Base-by-base conservation (phyloP, 2,329 filamentous ascomycete genomes). In the Apiospora marii region DNA sequence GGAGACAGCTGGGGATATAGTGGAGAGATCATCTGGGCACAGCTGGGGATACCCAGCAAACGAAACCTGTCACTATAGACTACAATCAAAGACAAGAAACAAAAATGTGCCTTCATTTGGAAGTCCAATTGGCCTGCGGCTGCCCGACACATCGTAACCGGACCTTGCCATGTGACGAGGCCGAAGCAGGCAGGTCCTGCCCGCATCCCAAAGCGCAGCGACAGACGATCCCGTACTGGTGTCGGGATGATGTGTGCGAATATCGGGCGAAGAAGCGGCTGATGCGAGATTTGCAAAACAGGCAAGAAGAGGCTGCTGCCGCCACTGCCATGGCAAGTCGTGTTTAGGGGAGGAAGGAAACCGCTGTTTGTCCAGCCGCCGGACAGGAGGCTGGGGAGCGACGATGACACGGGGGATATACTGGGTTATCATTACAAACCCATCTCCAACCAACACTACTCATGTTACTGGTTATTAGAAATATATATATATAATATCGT, bases 61-160 rank as follows among this genome's bases (percentile, higher is more conserved):
- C 7, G 19, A 19, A 8, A 4, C 19, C 1, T 30, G 48, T n/a
- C n/a, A 37, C 30, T 37, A 8, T 37, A 8, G 22, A 22, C 6
- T 30, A 61, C 7, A 37, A 22, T 10, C 30, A 34, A 19, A 49
- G 19, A n/a, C 22, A n/a, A 61, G 37, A 19, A 61, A 22, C 16
- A 12, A 13, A 19, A 34, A 37, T 37, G 53, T 61, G 53, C 10
- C 19, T 61, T 61, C 53, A 61, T 19, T 22, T 37, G 10, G 53
- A 61, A 37, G 53, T 61, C 53, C 14, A 61, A 61, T 22, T 61
- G 16, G 30, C 30, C 53, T 61, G 53, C 53, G 53, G 53, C 7
- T 61, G 53, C 27, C 53, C 53, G 14, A 61, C 53, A 34, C 30
- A 61, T 19, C 53, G 53, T 16, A 61, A 61, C 30, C 30, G 30